Base-by-base conservation (phyloP, 306 rosid species). In the Lathyrus oleraceus region DNA sequence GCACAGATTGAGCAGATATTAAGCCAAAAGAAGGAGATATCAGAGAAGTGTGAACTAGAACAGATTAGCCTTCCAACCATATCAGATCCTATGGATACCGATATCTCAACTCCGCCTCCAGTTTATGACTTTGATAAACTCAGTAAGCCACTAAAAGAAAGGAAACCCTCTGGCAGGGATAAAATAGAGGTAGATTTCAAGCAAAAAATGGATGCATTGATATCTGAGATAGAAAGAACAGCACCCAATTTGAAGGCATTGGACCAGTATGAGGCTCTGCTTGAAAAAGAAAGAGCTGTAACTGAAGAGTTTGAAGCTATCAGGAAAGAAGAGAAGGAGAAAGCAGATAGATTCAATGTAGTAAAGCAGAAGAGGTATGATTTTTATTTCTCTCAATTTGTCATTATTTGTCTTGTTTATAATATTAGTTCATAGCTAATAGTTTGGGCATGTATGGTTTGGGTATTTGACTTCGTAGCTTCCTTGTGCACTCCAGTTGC, bases 231-330 rank as follows among this genome's bases (percentile, higher is more conserved):
- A 16, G 97, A 95, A 56, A 89, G 87, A 87, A 95, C 99, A 2
- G 96, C 99, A 21, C 99, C 99, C 32, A 95, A 95, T 86, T 79
- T 95, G 89, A 95, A 91, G 86, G 97, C 99, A 71, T 79, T 95
- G 75, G 99, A 91, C 71, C 99, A 95, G 69, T 95, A 95, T 71
- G 99, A 95, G 65, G 91, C 91, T 76, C 80, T 95, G 65, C 84
- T 85, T 58, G 91, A 87, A 79, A 95, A 87, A 87, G 99, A 91
- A 86, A 89, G 86, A 83, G 84, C 77, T 76, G 80, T 87, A 60
- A 79, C 74, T 62, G 96, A 88, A 78, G 97, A 95, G 86, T 91
- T 87, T 79, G 97, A 95, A 81, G 86, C 82, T 58, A 95, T 91
- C 40, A 89, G 99, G 81, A 95, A 86, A 74, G 97, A 85, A 78